These are phyloP conservation scores for Monosporascus cannonballus DNA, from an alignment of 2,329 filamentous ascomycete genomes.

Conservation along the genomic window DNA sequence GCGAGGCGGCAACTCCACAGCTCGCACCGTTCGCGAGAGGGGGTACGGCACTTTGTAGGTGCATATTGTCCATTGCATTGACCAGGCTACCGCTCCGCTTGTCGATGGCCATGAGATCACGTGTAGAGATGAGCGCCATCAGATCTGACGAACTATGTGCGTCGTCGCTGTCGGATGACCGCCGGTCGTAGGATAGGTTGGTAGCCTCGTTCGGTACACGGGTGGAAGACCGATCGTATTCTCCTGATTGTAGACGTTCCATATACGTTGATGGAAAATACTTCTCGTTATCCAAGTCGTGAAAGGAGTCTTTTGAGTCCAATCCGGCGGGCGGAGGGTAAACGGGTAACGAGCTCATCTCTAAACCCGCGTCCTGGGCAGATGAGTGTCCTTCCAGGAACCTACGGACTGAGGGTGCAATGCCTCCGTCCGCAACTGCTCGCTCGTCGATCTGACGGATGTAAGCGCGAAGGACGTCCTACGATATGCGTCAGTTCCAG, in stretches of 20 bases:
- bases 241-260: slow-evolving; percentile 30
- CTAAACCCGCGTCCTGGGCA: slow-evolving; percentile 25
- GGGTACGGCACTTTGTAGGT: slow-evolving; percentile 28
- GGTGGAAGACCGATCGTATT: slow-evolving; percentile 13
- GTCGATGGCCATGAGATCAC: slow-evolving; percentile 46
- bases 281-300: slow-evolving; percentile 33
- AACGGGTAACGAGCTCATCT: slow-evolving; percentile 20
- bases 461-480: slow-evolving; percentile 56
- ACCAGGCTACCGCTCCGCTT: slow-evolving; percentile 33
- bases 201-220: slow-evolving; percentile 15
- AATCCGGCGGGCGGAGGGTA: slow-evolving; percentile 14
- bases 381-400: slow-evolving; percentile 37
- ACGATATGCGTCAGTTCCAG: slow-evolving; percentile 2
- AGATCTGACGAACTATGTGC: slow-evolving; percentile 24
- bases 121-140: slow-evolving; percentile 47
- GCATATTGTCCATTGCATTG: slow-evolving; percentile 34
- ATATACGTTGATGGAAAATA: slow-evolving; percentile 33
- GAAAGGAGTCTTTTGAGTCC: slow-evolving; percentile 31
- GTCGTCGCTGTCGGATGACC: slow-evolving; percentile 33
- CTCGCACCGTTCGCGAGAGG: slow-evolving; percentile 16
- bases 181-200: slow-evolving; percentile 28
- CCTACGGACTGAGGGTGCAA: slow-evolving; percentile 45
- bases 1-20: slow-evolving; percentile 31
- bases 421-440: slow-evolving; percentile 34
- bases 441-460: slow-evolving; percentile 53